These are phyloP conservation scores for Davidsoniella neocaledoniae DNA, from an alignment of 2,329 filamentous ascomycete genomes.

Conservation along the genomic window DNA sequence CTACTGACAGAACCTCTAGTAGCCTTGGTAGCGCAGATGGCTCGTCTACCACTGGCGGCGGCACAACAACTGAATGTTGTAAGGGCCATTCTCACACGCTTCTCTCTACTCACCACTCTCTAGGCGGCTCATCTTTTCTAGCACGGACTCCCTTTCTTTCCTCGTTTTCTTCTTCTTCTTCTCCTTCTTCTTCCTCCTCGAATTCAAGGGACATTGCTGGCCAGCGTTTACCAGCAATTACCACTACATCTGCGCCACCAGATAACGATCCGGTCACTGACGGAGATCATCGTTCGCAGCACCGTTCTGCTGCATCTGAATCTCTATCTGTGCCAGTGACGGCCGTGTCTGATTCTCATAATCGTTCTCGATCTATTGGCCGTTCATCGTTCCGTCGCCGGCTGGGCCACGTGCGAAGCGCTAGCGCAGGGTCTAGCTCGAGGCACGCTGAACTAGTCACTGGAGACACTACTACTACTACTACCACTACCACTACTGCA, in stretches of 20 bases:
- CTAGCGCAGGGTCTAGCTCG: conserved; percentile 5
- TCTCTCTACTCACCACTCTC: too few relatives aligned
- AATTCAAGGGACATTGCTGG: too few relatives aligned
- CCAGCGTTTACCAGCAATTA: too few relatives aligned
- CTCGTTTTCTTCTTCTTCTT: too few relatives aligned
- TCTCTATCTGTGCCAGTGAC: background rate
- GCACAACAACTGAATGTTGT: background rate
- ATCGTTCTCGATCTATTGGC: background rate
- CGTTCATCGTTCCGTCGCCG: conserved; percentile 3
- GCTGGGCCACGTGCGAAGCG: conserved; percentile 6
- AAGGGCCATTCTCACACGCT: too few relatives aligned
- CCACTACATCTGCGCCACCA: too few relatives aligned
- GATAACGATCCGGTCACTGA: background rate
- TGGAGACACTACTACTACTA: background rate
- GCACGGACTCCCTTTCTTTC: too few relatives aligned
- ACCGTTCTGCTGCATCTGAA: background rate
- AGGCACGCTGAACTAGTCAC: background rate
- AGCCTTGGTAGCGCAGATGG: background rate
- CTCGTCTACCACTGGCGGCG: background rate
- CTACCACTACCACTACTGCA: background rate
- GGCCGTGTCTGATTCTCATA: background rate
- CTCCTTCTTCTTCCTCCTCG: too few relatives aligned
- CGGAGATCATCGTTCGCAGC: background rate
- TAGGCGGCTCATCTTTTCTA: too few relatives aligned
- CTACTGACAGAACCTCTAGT: background rate